A percentile compares a stretch with the other conserved stretches of the same genome.
Conservation (phyloP, 2,329 filamentous ascomycete species). For the Trichoderma koningiopsis region DNA sequence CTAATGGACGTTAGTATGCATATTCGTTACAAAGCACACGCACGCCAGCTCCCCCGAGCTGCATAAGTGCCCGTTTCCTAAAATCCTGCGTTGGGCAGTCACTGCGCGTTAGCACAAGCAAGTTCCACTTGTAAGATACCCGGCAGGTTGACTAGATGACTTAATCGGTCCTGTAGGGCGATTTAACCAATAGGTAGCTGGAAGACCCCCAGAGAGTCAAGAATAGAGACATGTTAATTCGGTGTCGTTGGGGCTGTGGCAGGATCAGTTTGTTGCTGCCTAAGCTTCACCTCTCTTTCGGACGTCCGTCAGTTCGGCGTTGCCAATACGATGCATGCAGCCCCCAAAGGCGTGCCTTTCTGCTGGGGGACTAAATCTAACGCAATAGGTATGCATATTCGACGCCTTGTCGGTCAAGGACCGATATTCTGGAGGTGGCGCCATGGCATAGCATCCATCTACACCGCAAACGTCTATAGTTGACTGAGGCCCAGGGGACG, state of each 20-base stretch:
- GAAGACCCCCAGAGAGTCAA: neutral
- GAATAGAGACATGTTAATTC: neutral
- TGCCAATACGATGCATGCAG: neutral
- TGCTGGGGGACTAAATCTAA: slow-evolving; percentile 2
- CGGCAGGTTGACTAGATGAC: neutral
- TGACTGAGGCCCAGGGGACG: neutral
- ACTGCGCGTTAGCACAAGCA: neutral
- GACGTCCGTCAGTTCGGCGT: neutral
- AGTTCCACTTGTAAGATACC: neutral
- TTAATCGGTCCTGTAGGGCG: neutral
- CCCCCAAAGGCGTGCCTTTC: neutral
- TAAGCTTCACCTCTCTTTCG: neutral
- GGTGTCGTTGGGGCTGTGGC: neutral
- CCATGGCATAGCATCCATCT: slow-evolving; percentile 7
- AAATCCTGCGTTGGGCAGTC: slow-evolving; percentile 2
- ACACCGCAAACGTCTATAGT: slow-evolving; percentile 1
- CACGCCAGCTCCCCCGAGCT: neutral
- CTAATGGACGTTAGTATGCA: slow-evolving; percentile 3
- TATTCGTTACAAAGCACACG: neutral
- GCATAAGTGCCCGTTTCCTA: slow-evolving; percentile 19
- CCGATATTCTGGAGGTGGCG: neutral
- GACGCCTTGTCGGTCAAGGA: neutral
- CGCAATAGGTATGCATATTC: slow-evolving; percentile 20
- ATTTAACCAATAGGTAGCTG: neutral
- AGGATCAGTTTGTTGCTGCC: neutral